Evolutionary conservation across 2,329 filamentous ascomycete species (phyloP).

Genomic region (Clonostachys chloroleuca): DNA sequence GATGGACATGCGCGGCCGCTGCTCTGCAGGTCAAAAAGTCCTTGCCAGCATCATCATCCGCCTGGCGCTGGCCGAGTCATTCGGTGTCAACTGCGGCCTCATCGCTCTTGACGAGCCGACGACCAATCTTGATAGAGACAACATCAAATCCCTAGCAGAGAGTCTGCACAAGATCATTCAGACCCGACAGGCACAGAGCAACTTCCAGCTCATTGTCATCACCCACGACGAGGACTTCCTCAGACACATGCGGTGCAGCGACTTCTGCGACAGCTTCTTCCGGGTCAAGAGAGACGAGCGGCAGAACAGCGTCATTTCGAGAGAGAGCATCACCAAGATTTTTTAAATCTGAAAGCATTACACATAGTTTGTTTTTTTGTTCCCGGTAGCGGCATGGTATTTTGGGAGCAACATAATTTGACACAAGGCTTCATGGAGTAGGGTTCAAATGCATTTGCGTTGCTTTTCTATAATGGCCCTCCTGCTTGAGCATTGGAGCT

Average conservation of each 20-base stretch:
- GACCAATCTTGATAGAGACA: conserved; percentile 92
- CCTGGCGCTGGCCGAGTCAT: conserved; percentile 91
- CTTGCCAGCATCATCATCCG: conserved; percentile 97
- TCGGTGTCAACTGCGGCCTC: conserved; percentile 91
- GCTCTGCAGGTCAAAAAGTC: conserved; percentile 94
- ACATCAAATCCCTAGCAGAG: conserved; percentile 84
- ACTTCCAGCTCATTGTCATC: conserved; percentile 98
- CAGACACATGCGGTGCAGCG: conserved; percentile 85
- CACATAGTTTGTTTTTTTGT: no score
- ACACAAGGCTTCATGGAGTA: no score
- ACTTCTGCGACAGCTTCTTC: conserved; percentile 92
- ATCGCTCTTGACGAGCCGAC: conserved; percentile 97
- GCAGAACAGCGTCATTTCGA: conserved; percentile 84
- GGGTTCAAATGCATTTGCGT: no score
- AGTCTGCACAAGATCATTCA: conserved; percentile 86
- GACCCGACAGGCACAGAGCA: conserved; percentile 75
- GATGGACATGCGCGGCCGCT: conserved; percentile 99
- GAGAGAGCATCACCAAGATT: conserved; percentile 53
- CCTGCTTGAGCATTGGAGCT: no score
- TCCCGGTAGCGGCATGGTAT: no score
- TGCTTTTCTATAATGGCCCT: no score
- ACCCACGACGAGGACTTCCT: conserved; percentile 98
- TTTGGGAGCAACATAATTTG: no score
- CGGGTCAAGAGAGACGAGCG: conserved; percentile 76
- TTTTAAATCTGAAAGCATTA: conserved; percentile 14